Conservation (phyloP, 192 early-diverging fungal genomes). For the Backusella morwellensis region DNA sequence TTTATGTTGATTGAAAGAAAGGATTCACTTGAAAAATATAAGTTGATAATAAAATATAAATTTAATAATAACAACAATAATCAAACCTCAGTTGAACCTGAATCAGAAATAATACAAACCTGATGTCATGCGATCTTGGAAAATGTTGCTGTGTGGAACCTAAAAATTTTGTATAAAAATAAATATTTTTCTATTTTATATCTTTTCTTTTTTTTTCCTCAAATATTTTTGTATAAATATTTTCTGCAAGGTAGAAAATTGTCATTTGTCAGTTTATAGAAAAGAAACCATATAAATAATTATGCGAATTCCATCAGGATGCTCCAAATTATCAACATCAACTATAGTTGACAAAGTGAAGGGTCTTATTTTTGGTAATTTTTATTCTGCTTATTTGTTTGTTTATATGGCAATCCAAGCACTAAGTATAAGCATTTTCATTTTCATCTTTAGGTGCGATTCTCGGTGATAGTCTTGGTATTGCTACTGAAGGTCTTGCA, state of each 20-base stretch:
- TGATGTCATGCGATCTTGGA: not conserved
- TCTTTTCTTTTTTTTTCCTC: constrained; percentile 3
- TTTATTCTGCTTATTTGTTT: not conserved
- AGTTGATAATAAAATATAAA: not conserved
- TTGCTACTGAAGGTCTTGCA: constrained; percentile 62
- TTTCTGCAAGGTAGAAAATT: constrained; percentile 19
- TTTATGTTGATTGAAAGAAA: not conserved
- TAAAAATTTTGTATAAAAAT: not conserved
- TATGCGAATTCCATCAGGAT: constrained; percentile 36
- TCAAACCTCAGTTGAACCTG: not conserved
- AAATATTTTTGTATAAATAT: not conserved
- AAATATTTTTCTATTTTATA: not conserved
- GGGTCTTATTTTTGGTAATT: constrained; percentile 39
- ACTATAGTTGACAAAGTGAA: constrained; percentile 35
- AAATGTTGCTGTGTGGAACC: constrained; percentile 1
- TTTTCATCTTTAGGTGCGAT: constrained; percentile 43
- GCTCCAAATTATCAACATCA: constrained; percentile 25
- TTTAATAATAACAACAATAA: not conserved
- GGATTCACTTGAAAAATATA: not conserved
- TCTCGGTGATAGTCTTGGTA: constrained; percentile 60
- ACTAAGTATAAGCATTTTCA: not conserved
- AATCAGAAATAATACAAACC: not conserved
- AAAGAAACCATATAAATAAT: not conserved
- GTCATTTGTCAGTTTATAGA: not conserved
- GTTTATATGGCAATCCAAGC: not conserved